These are phyloP conservation scores for Blastobotrys aristatus DNA, from an alignment of 1,139 yeast genomes.

Conservation along the genomic window DNA sequence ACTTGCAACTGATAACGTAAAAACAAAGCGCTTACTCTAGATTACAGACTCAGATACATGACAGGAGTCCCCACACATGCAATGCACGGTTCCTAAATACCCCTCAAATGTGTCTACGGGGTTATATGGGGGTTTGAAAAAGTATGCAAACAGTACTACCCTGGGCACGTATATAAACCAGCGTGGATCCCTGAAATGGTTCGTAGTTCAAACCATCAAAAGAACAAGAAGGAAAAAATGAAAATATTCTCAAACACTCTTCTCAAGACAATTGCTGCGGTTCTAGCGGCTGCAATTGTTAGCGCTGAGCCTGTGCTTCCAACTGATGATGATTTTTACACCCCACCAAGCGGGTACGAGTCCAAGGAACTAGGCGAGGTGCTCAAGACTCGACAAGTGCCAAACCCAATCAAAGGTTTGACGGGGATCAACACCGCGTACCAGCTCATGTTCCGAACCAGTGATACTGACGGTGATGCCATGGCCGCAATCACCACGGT, in stretches of 20 bases:
- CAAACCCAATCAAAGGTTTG: conserved; percentile 9
- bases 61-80: too few relatives aligned
- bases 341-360: conserved; percentile 22
- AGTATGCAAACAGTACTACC: background rate
- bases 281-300: background rate
- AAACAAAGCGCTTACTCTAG: too few relatives aligned
- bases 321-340: conserved; percentile 22
- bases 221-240: background rate
- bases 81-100: too few relatives aligned
- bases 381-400: conserved; percentile 16
- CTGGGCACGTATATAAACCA: too few relatives aligned
- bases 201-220: too few relatives aligned
- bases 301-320: conserved; percentile 14
- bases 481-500: conserved; percentile 29
- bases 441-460: conserved; percentile 28
- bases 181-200: too few relatives aligned
- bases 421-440: conserved; percentile 5
- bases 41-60: too few relatives aligned
- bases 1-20: too few relatives aligned
- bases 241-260: background rate
- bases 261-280: background rate
- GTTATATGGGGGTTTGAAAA: too few relatives aligned
- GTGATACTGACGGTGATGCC: conserved; percentile 27
- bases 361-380: conserved; percentile 18
- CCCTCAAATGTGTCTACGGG: too few relatives aligned